Conservation (phyloP, 257 asterid genomes). For the Vinca minor region DNA sequence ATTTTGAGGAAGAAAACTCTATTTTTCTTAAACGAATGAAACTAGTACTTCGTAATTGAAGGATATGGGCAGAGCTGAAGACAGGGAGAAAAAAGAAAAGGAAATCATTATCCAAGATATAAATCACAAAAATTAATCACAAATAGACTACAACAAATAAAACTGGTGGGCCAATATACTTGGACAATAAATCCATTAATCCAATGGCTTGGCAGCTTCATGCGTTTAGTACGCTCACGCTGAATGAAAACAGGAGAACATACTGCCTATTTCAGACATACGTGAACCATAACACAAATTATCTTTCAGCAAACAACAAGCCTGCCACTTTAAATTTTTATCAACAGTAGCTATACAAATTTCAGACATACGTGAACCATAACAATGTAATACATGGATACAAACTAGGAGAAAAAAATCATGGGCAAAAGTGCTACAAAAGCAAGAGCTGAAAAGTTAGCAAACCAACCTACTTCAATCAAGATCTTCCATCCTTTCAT, state of each 20-base stretch:
- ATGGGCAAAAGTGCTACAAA: not conserved
- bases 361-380: not conserved
- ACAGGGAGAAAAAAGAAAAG: not conserved
- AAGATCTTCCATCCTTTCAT: slow-evolving; percentile 76
- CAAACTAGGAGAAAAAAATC: not conserved
- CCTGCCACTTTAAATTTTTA: not conserved
- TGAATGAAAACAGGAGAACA: not conserved
- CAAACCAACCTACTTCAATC: slow-evolving; percentile 37
- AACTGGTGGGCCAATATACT: not conserved
- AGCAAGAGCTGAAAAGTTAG: slow-evolving; percentile 3
- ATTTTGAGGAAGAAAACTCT: not conserved
- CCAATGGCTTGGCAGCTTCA: no score
- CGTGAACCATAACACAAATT: not conserved
- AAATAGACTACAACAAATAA: not conserved
- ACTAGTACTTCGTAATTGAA: not conserved
- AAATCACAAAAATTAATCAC: not conserved
- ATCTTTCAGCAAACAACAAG: not conserved
- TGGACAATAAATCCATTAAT: not conserved
- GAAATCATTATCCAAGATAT: not conserved
- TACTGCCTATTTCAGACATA: not conserved
- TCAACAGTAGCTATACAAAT: not conserved
- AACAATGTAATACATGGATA: not conserved
- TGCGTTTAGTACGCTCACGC: not conserved
- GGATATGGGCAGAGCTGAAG: not conserved
- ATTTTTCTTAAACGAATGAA: not conserved